A percentile compares a stretch with the other conserved stretches of the same genome.
These are phyloP conservation scores for Pythium scleroteichum DNA, from an alignment of 352 stramenopile species.

Conservation along the genomic window DNA sequence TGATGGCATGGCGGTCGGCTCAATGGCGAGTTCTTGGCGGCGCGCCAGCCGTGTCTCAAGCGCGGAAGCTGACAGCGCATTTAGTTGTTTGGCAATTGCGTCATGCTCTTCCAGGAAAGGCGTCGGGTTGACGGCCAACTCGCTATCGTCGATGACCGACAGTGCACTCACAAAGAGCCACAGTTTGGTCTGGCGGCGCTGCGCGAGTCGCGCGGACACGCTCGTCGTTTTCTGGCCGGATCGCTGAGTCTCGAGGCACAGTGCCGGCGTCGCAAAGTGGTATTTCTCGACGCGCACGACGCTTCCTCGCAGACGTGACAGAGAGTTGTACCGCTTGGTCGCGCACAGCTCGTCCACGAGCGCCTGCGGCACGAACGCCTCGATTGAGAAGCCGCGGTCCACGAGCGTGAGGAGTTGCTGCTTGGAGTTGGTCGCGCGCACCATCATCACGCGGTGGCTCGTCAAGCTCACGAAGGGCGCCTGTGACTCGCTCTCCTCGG, in stretches of 20 bases:
- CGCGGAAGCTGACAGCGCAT: constrained; percentile 23
- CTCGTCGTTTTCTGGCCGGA: background rate
- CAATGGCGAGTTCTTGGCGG: constrained; percentile 38
- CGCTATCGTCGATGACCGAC: constrained; percentile 49
- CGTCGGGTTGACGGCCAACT: constrained; percentile 43
- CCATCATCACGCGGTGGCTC: constrained; percentile 52
- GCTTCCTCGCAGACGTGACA: constrained; percentile 49
- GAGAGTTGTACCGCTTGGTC: constrained; percentile 33
- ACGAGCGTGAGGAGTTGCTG: constrained; percentile 48
- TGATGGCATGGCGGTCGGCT: constrained; percentile 1
- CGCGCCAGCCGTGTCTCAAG: constrained; percentile 50
- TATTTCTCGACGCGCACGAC: constrained; percentile 62
- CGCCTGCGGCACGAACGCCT: constrained; percentile 47
- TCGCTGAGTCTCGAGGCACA: constrained; percentile 37
- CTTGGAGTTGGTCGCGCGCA: constrained; percentile 41
- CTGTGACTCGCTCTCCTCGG: constrained; percentile 65
- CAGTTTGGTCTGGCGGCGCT: background rate
- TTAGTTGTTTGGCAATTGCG: constrained; percentile 32
- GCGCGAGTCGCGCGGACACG: background rate
- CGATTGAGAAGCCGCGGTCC: constrained; percentile 45
- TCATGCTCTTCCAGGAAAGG: constrained; percentile 35
- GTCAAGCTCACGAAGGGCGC: background rate
- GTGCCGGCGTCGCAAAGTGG: constrained; percentile 49
- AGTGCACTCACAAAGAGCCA: constrained; percentile 36
- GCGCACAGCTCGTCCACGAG: constrained; percentile 27